Evolutionary conservation across 345 rosid species (phyloP), one percentile per base, ranked within the genome.

Genomic region (Acer campestre): DNA sequence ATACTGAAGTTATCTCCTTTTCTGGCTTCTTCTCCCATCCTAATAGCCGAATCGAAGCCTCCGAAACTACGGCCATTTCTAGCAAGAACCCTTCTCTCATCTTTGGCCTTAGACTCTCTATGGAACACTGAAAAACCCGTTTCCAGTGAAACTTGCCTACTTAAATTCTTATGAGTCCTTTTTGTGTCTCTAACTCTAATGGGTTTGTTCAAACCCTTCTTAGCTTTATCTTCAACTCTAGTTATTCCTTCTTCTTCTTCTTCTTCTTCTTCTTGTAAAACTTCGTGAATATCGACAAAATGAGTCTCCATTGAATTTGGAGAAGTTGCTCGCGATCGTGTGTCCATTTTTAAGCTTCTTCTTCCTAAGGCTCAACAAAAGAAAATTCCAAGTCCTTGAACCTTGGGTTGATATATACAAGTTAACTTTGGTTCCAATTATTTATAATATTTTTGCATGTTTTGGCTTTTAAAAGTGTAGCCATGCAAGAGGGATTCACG

Each of bases 21-120:
- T 77, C 88, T 88, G 71, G 75, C 86, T 58, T 82, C 92, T 25
- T 81, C 90, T 9, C 75, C 81, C 17, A 75, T 14, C 63, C 88
- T 76, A 22, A 23, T 80, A 2, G 80, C 68, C 0, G 90, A 69
- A 78, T 90, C 97, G 67, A 92, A 93, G 14, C 99, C 97, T 12
- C 94, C 96, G 61, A 95, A 92, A 80, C 98, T 91, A 38, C 81
- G 85, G 29, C 94, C 99, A 77, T 94, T 93, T 76, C 99, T 90
- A 4, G 87, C 80, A 78, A 93, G 91, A 78, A 49, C 76, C 82
- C 49, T 89, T 71, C 85, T 84, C 14, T 88, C 92, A 70, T 91
- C 88, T 58, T 85, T 87, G 23, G 90, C 85, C 74, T 78, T 80
- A 17, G 90, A 82, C 68, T 91, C 90, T 71, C 84, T 82, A 46